These are phyloP conservation scores for Pyracantha coccinea DNA, from an alignment of 331 rosid genomes.

Conservation along the genomic window DNA sequence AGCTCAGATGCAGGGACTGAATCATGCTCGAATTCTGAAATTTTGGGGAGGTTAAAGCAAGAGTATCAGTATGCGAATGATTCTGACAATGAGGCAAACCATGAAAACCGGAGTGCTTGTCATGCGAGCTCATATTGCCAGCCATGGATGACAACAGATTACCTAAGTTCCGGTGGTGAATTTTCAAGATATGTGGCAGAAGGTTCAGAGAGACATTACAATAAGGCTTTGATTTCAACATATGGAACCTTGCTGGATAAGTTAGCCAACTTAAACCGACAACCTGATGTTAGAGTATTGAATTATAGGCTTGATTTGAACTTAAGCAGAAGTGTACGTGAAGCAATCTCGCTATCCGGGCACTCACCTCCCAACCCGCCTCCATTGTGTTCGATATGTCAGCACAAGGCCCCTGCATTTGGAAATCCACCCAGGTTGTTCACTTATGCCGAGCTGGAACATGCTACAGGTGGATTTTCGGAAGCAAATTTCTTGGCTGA, in stretches of 20 bases:
- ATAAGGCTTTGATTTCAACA: conserved; percentile 38
- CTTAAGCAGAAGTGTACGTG: conserved; percentile 73
- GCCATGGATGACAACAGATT: conserved; percentile 56
- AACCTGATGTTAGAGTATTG: conserved; percentile 40
- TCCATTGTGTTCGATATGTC: conserved; percentile 89
- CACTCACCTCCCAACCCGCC: conserved; percentile 71
- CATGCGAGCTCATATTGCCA: conserved; percentile 52
- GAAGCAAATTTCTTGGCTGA: conserved; percentile 85
- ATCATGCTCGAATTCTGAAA: conserved; percentile 40
- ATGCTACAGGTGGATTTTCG: conserved; percentile 85
- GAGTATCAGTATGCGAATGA: conserved; percentile 36
- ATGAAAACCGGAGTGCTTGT: conserved; percentile 49
- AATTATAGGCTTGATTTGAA: conserved; percentile 48
- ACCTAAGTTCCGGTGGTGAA: conserved; percentile 36
- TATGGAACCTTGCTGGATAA: conserved; percentile 52
- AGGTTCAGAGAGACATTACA: conserved; percentile 24
- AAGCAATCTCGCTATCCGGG: conserved; percentile 52
- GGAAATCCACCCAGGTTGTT: conserved; percentile 97
- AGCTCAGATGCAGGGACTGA: conserved; percentile 77
- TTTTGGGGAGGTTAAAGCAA: conserved; percentile 36
- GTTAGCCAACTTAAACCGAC: conserved; percentile 43
- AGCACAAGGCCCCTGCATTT: conserved; percentile 88
- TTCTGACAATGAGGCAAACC: conserved; percentile 50
- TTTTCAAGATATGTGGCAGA: conserved; percentile 28
- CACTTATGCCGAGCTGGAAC: conserved; percentile 68